Conservation (phyloP, 805 yeast genomes). For the Debaryomyces tyrocola region DNA sequence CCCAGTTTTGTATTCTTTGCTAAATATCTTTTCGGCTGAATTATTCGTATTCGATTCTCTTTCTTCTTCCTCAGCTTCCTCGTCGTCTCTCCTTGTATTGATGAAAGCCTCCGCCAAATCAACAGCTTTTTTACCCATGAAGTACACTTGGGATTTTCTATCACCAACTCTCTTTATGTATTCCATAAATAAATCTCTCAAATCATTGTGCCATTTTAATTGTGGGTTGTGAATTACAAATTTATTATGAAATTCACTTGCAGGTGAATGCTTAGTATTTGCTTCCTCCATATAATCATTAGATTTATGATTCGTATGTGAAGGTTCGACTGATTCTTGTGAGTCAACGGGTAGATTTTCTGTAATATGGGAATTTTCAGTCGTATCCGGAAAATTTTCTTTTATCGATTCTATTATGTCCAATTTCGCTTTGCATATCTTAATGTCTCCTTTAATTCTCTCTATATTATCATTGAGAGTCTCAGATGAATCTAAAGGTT, state of each 20-base stretch:
- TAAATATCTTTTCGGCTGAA: slow-evolving; percentile 18
- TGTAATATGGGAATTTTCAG: too few species aligned
- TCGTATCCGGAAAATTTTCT: slow-evolving; percentile 12
- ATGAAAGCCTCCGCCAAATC: slow-evolving; percentile 35
- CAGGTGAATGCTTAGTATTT: slow-evolving; percentile 18
- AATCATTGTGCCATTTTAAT: slow-evolving; percentile 73
- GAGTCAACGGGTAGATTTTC: too few species aligned
- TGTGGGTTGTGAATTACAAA: slow-evolving; percentile 72
- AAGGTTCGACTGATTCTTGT: slow-evolving; percentile 5
- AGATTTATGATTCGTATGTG: slow-evolving; percentile 20
- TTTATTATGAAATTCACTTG: slow-evolving; percentile 56
- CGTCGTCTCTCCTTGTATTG: slow-evolving; percentile 13
- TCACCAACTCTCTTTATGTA: slow-evolving; percentile 50
- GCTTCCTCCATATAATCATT: slow-evolving; percentile 24
- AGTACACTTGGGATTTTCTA: slow-evolving; percentile 42
- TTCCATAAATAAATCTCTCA: slow-evolving; percentile 62
- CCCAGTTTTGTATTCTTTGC: slow-evolving; percentile 17
- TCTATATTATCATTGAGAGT: neutral
- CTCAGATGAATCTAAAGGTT: slow-evolving; percentile 7
- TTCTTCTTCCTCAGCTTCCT: slow-evolving; percentile 11
- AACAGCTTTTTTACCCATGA: slow-evolving; percentile 50
- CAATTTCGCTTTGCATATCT: slow-evolving; percentile 18
- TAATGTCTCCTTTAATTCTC: slow-evolving; percentile 4
- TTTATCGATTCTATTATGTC: slow-evolving; percentile 24
- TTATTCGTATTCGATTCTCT: slow-evolving; percentile 7